phyloP scores from a whole-genome alignment of 148 eudicot species.

The Silene uniflora region DNA sequence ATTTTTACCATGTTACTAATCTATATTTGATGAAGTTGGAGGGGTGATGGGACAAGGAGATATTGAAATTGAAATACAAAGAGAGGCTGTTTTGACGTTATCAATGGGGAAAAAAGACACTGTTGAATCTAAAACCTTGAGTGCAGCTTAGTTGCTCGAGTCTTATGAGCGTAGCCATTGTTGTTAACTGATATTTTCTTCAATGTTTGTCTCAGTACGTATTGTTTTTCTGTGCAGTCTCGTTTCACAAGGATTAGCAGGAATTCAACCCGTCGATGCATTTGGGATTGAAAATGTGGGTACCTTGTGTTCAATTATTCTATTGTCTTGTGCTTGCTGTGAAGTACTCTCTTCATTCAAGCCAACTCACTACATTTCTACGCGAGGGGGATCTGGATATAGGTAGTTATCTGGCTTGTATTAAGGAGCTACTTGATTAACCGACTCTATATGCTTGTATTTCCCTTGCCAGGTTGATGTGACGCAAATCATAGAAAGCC shows the following conservation, averaged over 20 bases:
- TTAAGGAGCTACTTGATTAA: background rate
- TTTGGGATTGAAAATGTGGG: conserved; percentile 83
- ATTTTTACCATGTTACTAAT: background rate
- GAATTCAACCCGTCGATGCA: conserved; percentile 70
- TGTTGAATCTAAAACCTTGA: background rate
- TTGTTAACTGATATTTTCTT: background rate
- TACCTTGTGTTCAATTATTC: background rate
- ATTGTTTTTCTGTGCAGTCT: conserved; percentile 41
- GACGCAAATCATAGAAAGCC: conserved; percentile 60
- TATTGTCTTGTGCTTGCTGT: background rate
- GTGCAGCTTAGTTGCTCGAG: background rate
- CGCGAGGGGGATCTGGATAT: no score
- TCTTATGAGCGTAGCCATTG: background rate
- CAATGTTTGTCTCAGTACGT: background rate
- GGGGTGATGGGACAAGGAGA: background rate
- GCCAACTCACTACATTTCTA: no score
- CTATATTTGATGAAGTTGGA: background rate
- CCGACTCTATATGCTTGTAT: background rate
- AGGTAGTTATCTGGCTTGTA: no score
- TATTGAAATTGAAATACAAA: background rate
- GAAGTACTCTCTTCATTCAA: no score
- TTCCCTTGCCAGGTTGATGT: conserved; percentile 55
- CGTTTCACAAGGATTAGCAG: conserved; percentile 73
- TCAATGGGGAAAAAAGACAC: no score
- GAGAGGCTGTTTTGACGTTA: no score